Base-by-base conservation (phyloP, 73 alveolate genomes). In the Paramecium biaurelia region DNA sequence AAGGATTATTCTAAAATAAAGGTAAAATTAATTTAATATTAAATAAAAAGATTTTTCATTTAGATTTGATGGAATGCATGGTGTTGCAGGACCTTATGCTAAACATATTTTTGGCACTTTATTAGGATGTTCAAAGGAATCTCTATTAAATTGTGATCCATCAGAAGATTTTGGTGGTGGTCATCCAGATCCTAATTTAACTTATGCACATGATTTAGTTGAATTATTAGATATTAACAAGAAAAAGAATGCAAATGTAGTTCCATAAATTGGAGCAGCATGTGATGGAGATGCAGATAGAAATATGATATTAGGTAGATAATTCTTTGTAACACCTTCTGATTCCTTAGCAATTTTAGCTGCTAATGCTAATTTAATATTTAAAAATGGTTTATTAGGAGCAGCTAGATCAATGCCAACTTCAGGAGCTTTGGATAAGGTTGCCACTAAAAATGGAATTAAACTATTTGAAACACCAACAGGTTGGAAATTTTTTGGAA, bases 401-500 rank as follows among this genome's bases (percentile, higher is more conserved):
- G 99, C 97, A n/a, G 99, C 99, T 3, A 95, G 99, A 93, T 95
- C 99, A 37, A 99, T 99, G 99, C 99, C 99, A 8, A 99, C 99
- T n/a, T 97, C 99, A 1, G 98, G 98, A 4, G 99, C 99, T 30
- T 95, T 97, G 47, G 99, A 99, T 92, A 87, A 96, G 92, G 99
- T 99, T 28, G 99, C 99, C 21, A 92, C 95, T 43, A 97, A 98
- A 90, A 95, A 96, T 85, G 99, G 96, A 24, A 87, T 98, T 85
- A 85, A 89, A 30, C 85, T 97, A 37, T 97, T 93, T 93, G 99
- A 98, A 93, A 95, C 98, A 2, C 99, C 99, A n/a, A 99, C 99
- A 49, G 99, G 99, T 23, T 99, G 99, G 99, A 99, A 99, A 93
- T 99, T 98, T 98, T 99, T 99, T 82, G 99, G 99, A 15, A 99